A percentile compares a stretch with the other conserved stretches of the same genome.
These are phyloP conservation scores for Globisporangium ultimum DNA, from an alignment of 352 stramenopile genomes.

Conservation along the genomic window DNA sequence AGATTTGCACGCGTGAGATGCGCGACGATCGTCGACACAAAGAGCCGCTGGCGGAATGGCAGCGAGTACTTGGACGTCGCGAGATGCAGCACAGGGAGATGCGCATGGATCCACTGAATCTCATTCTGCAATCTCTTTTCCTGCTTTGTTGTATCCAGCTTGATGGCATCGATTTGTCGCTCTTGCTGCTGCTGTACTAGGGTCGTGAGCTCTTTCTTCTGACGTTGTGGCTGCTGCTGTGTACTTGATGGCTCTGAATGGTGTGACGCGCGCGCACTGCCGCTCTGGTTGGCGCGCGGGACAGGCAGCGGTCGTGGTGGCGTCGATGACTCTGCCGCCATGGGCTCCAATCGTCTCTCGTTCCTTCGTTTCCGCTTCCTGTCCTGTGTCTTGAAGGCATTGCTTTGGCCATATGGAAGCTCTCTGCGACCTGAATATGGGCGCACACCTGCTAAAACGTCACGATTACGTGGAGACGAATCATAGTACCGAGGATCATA, in stretches of 20 bases:
- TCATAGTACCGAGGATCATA: constrained; percentile 9
- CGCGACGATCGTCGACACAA: constrained; percentile 29
- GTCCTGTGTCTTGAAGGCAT: not conserved
- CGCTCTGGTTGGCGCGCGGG: not conserved
- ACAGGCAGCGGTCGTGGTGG: not conserved
- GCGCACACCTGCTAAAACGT: not conserved
- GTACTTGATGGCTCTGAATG: not conserved
- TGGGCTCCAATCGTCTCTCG: not conserved
- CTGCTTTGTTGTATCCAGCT: not conserved
- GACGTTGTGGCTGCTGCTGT: not conserved
- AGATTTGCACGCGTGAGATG: constrained; percentile 21
- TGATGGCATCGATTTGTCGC: not conserved
- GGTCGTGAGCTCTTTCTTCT: not conserved
- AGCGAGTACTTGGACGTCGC: constrained; percentile 43
- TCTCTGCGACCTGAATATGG: not conserved
- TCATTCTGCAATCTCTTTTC: constrained; percentile 12
- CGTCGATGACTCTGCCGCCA: not conserved
- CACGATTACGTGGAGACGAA: not conserved
- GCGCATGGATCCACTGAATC: constrained; percentile 60
- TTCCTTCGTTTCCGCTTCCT: not conserved
- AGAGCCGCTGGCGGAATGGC: constrained; percentile 32
- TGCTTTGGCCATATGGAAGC: not conserved
- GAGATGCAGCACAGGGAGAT: constrained; percentile 54
- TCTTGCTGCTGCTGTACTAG: not conserved
- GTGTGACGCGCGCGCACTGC: not conserved